Conservation (phyloP, 2,329 filamentous ascomycete species). For the Hymenoscyphus infarciens region DNA sequence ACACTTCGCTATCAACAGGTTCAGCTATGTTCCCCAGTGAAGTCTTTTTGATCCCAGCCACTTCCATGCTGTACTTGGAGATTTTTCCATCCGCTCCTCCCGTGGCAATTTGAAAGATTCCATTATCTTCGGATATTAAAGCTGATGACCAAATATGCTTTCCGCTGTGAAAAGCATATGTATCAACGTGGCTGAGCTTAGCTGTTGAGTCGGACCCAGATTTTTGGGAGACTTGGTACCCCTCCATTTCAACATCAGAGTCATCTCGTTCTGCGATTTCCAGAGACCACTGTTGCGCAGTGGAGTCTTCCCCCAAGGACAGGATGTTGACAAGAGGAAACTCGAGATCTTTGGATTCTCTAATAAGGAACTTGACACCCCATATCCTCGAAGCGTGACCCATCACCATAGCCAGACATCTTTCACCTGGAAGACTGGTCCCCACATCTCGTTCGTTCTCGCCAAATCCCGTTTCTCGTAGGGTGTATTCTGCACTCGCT, state of each 20-base stretch:
- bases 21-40: neutral
- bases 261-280: conserved; percentile 8
- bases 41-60: neutral
- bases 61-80: conserved; percentile 36
- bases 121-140: conserved; percentile 35
- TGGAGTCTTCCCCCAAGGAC: conserved; percentile 84
- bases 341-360: neutral
- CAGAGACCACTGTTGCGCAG: conserved; percentile 64
- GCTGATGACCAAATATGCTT: conserved; percentile 88
- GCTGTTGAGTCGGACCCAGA: conserved; percentile 10
- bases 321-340: conserved; percentile 49
- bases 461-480: conserved; percentile 62
- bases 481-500: neutral
- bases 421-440: conserved; percentile 37
- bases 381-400: conserved; percentile 89
- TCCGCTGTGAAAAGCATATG: conserved; percentile 66
- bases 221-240: neutral
- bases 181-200: conserved; percentile 50
- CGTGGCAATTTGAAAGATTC: conserved; percentile 46
- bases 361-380: conserved; percentile 66
- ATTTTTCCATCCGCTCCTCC: conserved; percentile 83
- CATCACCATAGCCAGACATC: conserved; percentile 69
- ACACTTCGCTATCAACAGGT: neutral
- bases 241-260: neutral
- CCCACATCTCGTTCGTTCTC: conserved; percentile 33